Evolutionary conservation across 2,329 filamentous ascomycete genomes (phyloP), one percentile per base, ranked within the genome.

Genomic region (Aureobasidium sp.): DNA sequence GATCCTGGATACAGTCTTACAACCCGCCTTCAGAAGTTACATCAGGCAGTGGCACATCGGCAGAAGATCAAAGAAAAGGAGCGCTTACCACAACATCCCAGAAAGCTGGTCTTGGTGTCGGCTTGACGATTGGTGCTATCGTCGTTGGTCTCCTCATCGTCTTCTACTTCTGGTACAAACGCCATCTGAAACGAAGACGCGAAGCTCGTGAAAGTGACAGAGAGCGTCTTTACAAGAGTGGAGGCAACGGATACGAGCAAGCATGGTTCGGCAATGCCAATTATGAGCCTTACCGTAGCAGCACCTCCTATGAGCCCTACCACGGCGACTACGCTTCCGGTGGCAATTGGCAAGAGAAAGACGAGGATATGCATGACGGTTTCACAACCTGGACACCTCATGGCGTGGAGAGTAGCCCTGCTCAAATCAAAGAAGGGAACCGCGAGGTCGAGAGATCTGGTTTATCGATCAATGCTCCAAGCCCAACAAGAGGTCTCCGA

Each of bases 1-100:
- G 79, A 64, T 72, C 74, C 10, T 88, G 85, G 85, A 69, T 80
- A 2, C 74, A 78, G 2, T 77, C 79, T 4, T 89, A 88, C 66
- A 76, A 74, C 2, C 81, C 82, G 42, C 65, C 69, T 2, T 60
- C 66, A 5, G 21, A 54, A 25, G 47, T 50, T 11, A 36, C 45
- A n/a, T 54, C 52, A 16, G 44, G 59, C 9, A 53, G 30, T 21
- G 27, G 42, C 8, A 15, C 53, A 32, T 27, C 42, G 67, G 60
- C 53, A 65, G 9, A 63, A 67, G 74, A 55, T 72, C 71, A 59
- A 63, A 71, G 68, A 0, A 66, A 62, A 30, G 76, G 76, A 0
- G 69, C 73, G 0, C 67, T 78, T 5, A 75, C 74, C n/a, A 77
- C 70, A 8, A 71, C 72, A 5, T 76, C 75, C 7, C 76, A 80